These are phyloP conservation scores for Raffaelea albimanens DNA, from an alignment of 2,329 filamentous ascomycete species.

Conservation along the genomic window DNA sequence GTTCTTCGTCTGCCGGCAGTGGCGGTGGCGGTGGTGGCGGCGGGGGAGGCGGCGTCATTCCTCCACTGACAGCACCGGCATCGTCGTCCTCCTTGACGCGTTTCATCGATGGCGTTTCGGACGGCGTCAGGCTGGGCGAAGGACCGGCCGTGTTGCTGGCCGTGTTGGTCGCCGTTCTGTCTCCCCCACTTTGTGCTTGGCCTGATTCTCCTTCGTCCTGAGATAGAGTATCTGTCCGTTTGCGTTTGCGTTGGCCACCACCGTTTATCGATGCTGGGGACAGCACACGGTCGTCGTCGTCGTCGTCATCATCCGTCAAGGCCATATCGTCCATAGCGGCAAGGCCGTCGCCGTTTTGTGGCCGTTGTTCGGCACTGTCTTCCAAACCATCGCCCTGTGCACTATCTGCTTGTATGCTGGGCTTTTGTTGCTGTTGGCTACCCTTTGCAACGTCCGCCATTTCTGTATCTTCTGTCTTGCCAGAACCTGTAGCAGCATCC, in stretches of 20 bases:
- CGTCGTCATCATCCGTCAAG: conserved; percentile 34
- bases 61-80: conserved; percentile 29
- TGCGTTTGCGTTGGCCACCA: conserved; percentile 48
- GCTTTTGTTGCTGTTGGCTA: not conserved
- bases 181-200: too few species aligned
- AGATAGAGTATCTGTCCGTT: conserved; percentile 39
- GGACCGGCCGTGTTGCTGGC: too few species aligned
- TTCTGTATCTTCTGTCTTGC: not conserved
- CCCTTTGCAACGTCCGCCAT: not conserved
- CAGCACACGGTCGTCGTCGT: conserved; percentile 10
- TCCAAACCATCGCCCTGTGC: too few species aligned
- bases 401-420: too few species aligned
- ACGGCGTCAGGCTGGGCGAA: conserved; percentile 37
- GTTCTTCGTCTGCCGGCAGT: conserved; percentile 6
- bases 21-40: conserved; percentile 12
- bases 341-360: conserved; percentile 12
- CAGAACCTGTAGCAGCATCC: too few species aligned
- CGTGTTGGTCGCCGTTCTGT: too few species aligned
- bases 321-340: conserved; percentile 24
- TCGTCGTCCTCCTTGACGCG: conserved; percentile 15
- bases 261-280: conserved; percentile 32
- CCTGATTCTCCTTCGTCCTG: conserved; percentile 2
- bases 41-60: conserved; percentile 27
- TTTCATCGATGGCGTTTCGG: not conserved
- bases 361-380: not conserved